phyloP scores from a whole-genome alignment of 805 yeast species.

The Sungouiozyma intestinalis region DNA sequence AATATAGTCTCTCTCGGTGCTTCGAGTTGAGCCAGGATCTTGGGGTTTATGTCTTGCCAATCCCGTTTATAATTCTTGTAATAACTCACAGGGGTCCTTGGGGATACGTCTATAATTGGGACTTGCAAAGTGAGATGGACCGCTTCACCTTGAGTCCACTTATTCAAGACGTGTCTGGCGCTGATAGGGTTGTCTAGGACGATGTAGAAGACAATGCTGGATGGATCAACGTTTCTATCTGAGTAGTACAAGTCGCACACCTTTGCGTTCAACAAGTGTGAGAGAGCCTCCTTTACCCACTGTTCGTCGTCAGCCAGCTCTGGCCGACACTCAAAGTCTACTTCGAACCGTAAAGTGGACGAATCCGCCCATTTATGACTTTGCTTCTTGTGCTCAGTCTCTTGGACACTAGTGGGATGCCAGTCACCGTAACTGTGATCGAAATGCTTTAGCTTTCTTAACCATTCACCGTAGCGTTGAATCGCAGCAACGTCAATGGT shows the following conservation, averaged over 20 bases:
- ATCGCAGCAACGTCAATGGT: too few relatives aligned
- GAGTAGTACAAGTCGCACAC: background rate
- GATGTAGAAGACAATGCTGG: background rate
- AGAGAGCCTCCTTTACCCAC: background rate
- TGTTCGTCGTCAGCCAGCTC: background rate
- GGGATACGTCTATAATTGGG: conserved; percentile 15
- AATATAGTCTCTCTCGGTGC: background rate
- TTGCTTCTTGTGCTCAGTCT: background rate
- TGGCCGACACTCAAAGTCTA: conserved; percentile 3
- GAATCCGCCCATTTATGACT: conserved; percentile 1
- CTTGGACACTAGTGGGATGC: conserved; percentile 4
- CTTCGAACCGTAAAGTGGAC: conserved; percentile 12
- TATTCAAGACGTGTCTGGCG: background rate
- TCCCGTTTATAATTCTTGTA: conserved; percentile 11
- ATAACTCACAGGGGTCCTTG: conserved; percentile 5
- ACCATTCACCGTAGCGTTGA: conserved; percentile 19
- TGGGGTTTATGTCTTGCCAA: conserved; percentile 7
- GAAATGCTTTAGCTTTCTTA: conserved; percentile 23
- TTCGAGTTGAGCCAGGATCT: conserved; percentile 7
- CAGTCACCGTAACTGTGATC: conserved; percentile 19
- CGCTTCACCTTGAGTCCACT: background rate
- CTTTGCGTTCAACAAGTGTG: background rate
- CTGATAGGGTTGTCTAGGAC: background rate
- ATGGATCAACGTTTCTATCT: background rate
- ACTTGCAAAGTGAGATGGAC: conserved; percentile 4